Evolutionary conservation across 2,329 filamentous ascomycete species (phyloP).

Genomic region (Phialocephala sp.): DNA sequence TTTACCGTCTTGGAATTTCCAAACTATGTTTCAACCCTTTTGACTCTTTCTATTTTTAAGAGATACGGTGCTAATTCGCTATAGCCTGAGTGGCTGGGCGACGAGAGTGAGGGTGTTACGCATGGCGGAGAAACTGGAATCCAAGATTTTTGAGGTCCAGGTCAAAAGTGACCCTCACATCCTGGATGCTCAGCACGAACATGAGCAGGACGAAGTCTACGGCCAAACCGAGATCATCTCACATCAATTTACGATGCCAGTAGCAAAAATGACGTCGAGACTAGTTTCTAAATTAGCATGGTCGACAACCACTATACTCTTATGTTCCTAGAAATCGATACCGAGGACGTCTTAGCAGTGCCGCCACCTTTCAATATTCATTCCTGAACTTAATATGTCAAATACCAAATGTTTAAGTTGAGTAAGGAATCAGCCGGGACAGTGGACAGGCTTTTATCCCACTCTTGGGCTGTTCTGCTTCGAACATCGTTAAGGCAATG

Average conservation of each 20-base stretch:
- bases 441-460: neutral
- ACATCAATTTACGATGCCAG: neutral
- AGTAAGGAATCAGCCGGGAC: too few relatives aligned
- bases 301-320: too few relatives aligned
- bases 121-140: slow-evolving; percentile 43
- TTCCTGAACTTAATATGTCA: too few relatives aligned
- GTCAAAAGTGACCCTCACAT: neutral
- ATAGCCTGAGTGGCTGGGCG: slow-evolving; percentile 38
- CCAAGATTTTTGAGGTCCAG: slow-evolving; percentile 41
- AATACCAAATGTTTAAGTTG: neutral
- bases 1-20: too few relatives aligned
- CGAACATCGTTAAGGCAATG: neutral
- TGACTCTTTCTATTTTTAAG: too few relatives aligned
- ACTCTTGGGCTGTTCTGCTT: neutral
- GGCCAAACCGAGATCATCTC: neutral
- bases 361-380: too few relatives aligned
- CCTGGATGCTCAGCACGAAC: neutral
- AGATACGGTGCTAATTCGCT: too few relatives aligned
- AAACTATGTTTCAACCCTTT: too few relatives aligned
- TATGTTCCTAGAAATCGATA: too few relatives aligned
- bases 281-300: too few relatives aligned
- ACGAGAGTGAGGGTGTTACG: slow-evolving; percentile 27
- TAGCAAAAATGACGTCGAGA: neutral
- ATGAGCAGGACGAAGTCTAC: neutral
- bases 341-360: too few relatives aligned